Base-by-base conservation (phyloP, 2,329 filamentous ascomycete species). In the Scytalidium lignicola region DNA sequence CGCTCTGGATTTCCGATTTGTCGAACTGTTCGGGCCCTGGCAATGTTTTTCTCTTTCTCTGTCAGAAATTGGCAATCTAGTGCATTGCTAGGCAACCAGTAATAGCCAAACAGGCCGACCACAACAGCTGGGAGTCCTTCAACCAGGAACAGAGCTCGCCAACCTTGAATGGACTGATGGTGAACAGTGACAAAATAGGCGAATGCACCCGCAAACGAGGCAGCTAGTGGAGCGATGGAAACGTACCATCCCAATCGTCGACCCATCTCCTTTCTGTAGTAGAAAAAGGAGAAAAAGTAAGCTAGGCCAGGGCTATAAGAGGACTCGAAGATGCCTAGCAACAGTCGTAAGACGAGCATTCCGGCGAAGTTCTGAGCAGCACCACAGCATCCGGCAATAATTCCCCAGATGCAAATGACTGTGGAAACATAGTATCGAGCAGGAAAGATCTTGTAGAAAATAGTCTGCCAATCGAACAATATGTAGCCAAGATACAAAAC, bases 51-150 rank as follows among this genome's bases (percentile, higher is more conserved):
- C 29, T 67, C 63, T 2, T 62, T 54, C 3, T 56, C 52, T 12
- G 51, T 61, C 3, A 68, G 55, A n/a, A 37, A 37, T n/a, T 37
- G 32, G n/a, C 32, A 63, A 13, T 72, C 70, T 37, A 78, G 67
- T 2, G 74, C 67, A 43, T 71, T 69, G 2, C 67, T 0, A 76
- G 75, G 22, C 67, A 70, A 54, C 77, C 71, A 1, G 73, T 72
- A 17, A 79, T 67, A 51, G 68, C 74, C 56, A 76, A 75, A 62
- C 71, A 85, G 2, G 75, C 73, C 6, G 80, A 37, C 32, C 5
- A 13, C 32, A n/a, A 37, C 32, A 8, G 32, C 32, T 37, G 32
- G 32, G 32, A 37, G 32, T 37, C 32, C 32, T 37, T 37, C 32
- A n/a, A 37, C 32, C 32, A 37, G 32, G 15, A 37, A 37, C 32